These are phyloP conservation scores for Gypsophila paniculata DNA, from an alignment of 179 eudicot genomes.

Conservation along the genomic window DNA sequence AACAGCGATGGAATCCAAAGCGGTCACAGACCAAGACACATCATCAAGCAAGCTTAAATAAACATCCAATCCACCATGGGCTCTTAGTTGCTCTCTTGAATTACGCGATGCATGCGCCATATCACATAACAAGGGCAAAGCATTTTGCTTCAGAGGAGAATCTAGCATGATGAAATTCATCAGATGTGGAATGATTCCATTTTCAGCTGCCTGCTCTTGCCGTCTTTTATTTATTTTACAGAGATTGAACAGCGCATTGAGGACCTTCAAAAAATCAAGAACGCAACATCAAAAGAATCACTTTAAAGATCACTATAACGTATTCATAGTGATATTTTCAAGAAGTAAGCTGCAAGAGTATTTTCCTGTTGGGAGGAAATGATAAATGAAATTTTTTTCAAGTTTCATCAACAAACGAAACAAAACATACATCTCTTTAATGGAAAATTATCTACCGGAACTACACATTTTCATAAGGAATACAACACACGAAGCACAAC, in stretches of 20 bases:
- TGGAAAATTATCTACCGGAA: neutral
- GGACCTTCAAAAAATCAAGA: constrained; percentile 51
- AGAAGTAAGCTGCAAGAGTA: neutral
- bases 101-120: constrained; percentile 99
- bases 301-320: neutral
- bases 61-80: constrained; percentile 96
- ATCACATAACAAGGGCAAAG: constrained; percentile 87
- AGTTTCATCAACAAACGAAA: neutral
- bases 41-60: constrained; percentile 91
- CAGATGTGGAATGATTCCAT: constrained; percentile 95
- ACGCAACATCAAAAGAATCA: constrained; percentile 6
- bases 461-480: neutral
- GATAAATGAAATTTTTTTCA: neutral
- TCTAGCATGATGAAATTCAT: constrained; percentile 83
- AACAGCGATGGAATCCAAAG: constrained; percentile 91
- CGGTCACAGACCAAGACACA: constrained; percentile 90
- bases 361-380: neutral
- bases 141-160: constrained; percentile 87
- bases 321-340: neutral
- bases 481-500: neutral
- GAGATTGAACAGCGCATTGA: constrained; percentile 88
- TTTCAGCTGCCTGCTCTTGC: constrained; percentile 99
- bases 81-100: constrained; percentile 91
- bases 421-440: neutral
- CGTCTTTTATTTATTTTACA: constrained; percentile 98